These are phyloP conservation scores for Hysterangium stoloniferum DNA, from an alignment of 768 basidiomycete genomes.

Conservation along the genomic window DNA sequence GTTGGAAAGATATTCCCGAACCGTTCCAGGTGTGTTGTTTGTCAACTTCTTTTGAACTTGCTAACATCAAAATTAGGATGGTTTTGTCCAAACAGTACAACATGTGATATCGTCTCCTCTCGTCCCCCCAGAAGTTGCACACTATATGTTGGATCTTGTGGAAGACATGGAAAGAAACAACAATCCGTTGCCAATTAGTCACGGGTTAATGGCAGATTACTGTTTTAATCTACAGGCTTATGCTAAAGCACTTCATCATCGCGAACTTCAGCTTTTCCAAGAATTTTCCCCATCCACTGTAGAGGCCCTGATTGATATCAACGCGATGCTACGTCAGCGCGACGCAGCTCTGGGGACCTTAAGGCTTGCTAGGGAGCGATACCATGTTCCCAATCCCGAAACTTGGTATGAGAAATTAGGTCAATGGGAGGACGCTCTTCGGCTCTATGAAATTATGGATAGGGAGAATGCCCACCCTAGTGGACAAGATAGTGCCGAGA, in stretches of 20 bases:
- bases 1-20: slow-evolving; percentile 41
- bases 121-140: slow-evolving; percentile 38
- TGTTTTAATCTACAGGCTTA: slow-evolving; percentile 39
- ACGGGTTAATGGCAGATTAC: slow-evolving; percentile 35
- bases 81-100: slow-evolving; percentile 35
- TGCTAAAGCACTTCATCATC: slow-evolving; percentile 45
- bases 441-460: slow-evolving; percentile 23
- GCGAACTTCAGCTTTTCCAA: slow-evolving; percentile 42
- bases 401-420: slow-evolving; percentile 45
- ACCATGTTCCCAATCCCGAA: slow-evolving; percentile 33
- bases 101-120: slow-evolving; percentile 29
- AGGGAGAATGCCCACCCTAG: too few species aligned
- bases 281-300: slow-evolving; percentile 30
- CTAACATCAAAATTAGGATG: slow-evolving; percentile 28
- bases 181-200: slow-evolving; percentile 37
- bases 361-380: slow-evolving; percentile 33
- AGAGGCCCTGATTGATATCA: slow-evolving; percentile 42
- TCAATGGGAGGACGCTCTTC: slow-evolving; percentile 40
- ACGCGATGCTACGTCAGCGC: slow-evolving; percentile 41
- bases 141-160: slow-evolving; percentile 37
- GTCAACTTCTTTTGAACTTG: not conserved
- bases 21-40: slow-evolving; percentile 30
- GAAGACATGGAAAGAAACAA: slow-evolving; percentile 48
- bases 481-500: slow-evolving; percentile 20
- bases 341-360: slow-evolving; percentile 45